A percentile compares a stretch with the other conserved stretches of the same genome.
Evolutionary conservation across 495 filamentous ascomycete genomes (phyloP).

Genomic region (Hamigera avellanea): DNA sequence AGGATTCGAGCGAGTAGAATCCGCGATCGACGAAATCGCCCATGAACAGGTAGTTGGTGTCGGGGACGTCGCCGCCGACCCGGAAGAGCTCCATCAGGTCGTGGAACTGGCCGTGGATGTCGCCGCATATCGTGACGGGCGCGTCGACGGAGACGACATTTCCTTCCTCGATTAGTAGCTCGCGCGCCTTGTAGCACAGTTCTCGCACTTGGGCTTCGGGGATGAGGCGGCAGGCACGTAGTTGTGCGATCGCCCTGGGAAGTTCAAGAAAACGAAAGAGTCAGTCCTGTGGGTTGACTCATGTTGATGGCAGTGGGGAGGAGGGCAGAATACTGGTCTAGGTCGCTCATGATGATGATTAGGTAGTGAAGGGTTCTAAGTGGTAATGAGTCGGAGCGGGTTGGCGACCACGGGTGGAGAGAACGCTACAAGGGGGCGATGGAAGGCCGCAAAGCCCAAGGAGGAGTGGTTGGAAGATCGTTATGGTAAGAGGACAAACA

Average conservation of each 20-base stretch:
- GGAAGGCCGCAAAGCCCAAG: neutral
- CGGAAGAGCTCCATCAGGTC: conserved; percentile 98
- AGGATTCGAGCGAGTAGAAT: conserved; percentile 95
- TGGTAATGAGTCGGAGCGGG: neutral
- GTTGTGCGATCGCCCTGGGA: conserved; percentile 76
- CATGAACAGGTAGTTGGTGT: conserved; percentile 99
- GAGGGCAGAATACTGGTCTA: conserved; percentile 52
- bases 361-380: neutral
- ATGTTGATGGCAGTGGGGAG: neutral
- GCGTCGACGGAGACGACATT: conserved; percentile 95
- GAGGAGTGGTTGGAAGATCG: neutral
- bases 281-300: neutral
- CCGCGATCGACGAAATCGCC: conserved; percentile 97
- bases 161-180: conserved; percentile 93
- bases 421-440: neutral
- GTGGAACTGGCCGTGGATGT: conserved; percentile 98
- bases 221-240: conserved; percentile 92
- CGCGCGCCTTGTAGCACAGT: conserved; percentile 93
- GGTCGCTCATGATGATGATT: conserved; percentile 62
- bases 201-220: conserved; percentile 91
- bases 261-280: conserved; percentile 5
- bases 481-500: neutral
- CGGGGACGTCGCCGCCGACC: conserved; percentile 88
- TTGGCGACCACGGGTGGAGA: neutral
- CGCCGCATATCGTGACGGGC: conserved; percentile 96